Evolutionary conservation across 2,329 filamentous ascomycete species (phyloP), one percentile per base, ranked within the genome.

Genomic region (Aspergillus fijiensis): DNA sequence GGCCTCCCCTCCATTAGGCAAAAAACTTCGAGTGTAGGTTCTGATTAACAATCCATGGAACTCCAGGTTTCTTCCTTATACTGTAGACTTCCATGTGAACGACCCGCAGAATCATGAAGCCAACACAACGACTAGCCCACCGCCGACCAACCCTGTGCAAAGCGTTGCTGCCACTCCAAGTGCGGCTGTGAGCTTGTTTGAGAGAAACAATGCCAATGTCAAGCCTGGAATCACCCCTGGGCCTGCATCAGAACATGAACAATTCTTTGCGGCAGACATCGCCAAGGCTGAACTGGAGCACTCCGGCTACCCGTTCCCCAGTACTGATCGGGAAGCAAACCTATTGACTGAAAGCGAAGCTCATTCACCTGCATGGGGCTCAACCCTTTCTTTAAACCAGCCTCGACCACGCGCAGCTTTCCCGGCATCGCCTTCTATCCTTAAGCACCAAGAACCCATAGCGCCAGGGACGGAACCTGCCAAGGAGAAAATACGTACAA

Each of bases 1-100:
- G 9, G 47, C 9, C 31, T 29, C 29, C 21, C 25, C 47, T 23
- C 27, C 2, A 16, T 16, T 5, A 35, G 33, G 4, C 33, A 35
- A 5, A 12, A 12, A 35, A 35, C 4, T 12, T 35, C 33, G 12
- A 19, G 39, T 16, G 39, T 45, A 16, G 16, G 39, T 4, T 6
- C 14, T 3, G 39, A 19, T 63, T 64, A 55, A 68, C 47, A n/a
- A 31, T 23, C 48, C 25, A 14, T 33, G 14, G n/a, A 27, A 25
- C 6, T 19, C 3, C 54, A 96, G 93, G 59, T 96, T 96, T 74
- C 85, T 97, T 39, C 94, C 94, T 35, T 93, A 96, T 75, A 98
- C 94, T 47, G 83, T 96, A 70, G 88, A 96, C 76, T 98, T 98
- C 76, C 88, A 88, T 67, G 82, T 90, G 59, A 85, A 76, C 50